phyloP scores from a whole-genome alignment of 192 early-diverging fungal species.

The Cladochytrium replicatum region DNA sequence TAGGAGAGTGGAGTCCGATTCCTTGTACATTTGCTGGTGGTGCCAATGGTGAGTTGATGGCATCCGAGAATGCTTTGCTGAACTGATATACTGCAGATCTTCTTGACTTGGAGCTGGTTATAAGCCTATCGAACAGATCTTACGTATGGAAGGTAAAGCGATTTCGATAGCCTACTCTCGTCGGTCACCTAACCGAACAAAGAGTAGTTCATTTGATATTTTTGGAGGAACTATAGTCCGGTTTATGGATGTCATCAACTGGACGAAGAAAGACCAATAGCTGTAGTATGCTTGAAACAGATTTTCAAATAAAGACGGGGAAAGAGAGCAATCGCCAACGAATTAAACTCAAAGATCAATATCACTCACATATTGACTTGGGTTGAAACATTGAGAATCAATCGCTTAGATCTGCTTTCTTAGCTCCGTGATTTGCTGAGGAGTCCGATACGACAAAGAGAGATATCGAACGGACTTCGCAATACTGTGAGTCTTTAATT shows the following conservation, averaged over 20 bases:
- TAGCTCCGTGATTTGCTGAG: too few species aligned
- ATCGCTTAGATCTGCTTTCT: too few species aligned
- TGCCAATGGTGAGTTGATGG: conserved; percentile 41
- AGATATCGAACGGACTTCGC: conserved; percentile 71
- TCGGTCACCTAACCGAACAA: too few species aligned
- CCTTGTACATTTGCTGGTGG: conserved; percentile 96
- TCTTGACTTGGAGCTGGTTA: conserved; percentile 68
- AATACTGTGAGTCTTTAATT: conserved; percentile 19
- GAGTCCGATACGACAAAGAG: conserved; percentile 70
- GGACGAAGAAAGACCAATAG: too few species aligned
- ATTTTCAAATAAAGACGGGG: too few species aligned
- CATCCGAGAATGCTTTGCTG: not conserved
- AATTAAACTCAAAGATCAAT: too few species aligned
- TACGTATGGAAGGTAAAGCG: conserved; percentile 73
- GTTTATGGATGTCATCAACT: conserved; percentile 55
- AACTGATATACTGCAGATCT: conserved; percentile 28
- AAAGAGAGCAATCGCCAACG: too few species aligned
- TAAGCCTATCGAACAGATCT: conserved; percentile 73
- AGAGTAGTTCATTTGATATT: conserved; percentile 82
- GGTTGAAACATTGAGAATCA: too few species aligned
- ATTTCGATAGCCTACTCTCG: too few species aligned
- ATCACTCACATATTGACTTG: too few species aligned
- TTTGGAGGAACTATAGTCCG: conserved; percentile 83
- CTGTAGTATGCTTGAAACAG: too few species aligned
- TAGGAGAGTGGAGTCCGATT: conserved; percentile 78